A percentile compares a stretch with the other conserved stretches of the same genome.
These are phyloP conservation scores for Coniochaeta sp. DNA, from an alignment of 2,329 filamentous ascomycete genomes.

Conservation along the genomic window DNA sequence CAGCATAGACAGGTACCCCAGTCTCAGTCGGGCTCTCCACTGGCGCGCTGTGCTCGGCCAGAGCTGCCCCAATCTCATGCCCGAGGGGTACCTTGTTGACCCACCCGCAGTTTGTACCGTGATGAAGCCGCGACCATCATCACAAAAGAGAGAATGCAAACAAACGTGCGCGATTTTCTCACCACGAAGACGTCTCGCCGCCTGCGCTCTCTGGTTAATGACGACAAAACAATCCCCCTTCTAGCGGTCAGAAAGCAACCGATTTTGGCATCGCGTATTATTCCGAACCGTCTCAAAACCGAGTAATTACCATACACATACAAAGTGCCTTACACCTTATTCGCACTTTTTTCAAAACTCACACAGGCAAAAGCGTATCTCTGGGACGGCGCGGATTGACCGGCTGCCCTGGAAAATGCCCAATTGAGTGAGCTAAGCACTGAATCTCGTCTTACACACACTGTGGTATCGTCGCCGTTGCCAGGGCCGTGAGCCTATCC, in stretches of 20 bases:
- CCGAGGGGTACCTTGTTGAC: conserved; percentile 18
- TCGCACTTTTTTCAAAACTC: no score
- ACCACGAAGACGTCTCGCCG: neutral
- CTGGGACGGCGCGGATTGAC: neutral
- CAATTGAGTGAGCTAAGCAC: neutral
- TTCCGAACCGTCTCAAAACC: neutral
- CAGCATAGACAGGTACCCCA: conserved; percentile 17
- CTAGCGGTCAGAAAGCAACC: neutral
- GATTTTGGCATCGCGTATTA: neutral
- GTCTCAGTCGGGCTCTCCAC: conserved; percentile 8
- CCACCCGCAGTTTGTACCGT: conserved; percentile 14
- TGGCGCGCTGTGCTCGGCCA: neutral
- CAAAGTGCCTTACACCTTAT: no score
- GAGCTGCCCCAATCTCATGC: conserved; percentile 13
- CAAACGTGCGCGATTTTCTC: conserved; percentile 19
- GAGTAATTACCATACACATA: neutral
- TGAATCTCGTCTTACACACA: no score
- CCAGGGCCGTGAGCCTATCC: neutral
- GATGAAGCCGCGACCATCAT: neutral
- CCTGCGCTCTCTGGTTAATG: neutral
- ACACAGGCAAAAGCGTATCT: neutral
- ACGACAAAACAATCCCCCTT: neutral
- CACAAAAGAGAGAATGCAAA: conserved; percentile 1
- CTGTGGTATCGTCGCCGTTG: neutral
- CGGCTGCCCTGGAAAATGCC: neutral